Base-by-base conservation (phyloP, 768 basidiomycete genomes). In the Phaffia australis region DNA sequence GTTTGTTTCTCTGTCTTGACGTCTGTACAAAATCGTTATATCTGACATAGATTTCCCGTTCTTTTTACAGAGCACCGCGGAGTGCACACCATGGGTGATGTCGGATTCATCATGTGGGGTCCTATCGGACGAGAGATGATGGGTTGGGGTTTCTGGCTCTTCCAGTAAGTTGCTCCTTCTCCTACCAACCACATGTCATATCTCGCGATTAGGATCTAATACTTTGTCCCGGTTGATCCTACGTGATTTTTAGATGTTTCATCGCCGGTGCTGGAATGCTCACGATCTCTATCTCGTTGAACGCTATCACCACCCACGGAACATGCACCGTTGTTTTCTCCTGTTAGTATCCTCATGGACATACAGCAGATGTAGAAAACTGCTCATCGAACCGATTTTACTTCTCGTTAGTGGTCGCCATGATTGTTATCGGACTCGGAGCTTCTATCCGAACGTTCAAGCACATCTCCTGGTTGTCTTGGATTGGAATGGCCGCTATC, bases 251-350 rank as follows among this genome's bases (percentile, higher is more conserved):
- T 52, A 54, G 69, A 63, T 71, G 70, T 46, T 71, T 66, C 57
- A 70, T 71, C 60, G 71, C 74, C 42, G 74, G 72, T 27, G 70
- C 72, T 18, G 74, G 72, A 18, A 69, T 77, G 58, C 71, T 78
- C 16, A 72, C 72, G 11, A 68, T 76, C 46, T 74, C 76, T 1
- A 75, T 76, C 70, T 75, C 78, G 1, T 71, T 76, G 57, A 77
- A 77, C 71, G 72, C 75, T 51, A 71, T 77, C 42, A 72, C 74
- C 19, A 56, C 64, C 16, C 75, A 77, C 69, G 56, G 42, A 11
- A 74, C 76, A 1, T 78, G 77, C 66, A 76, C 76, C 4, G 75
- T 75, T 56, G 75, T 74, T 29, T 78, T 73, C n/a, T 75, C 74
- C 14, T n/a, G n/a, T n/a, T n/a, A n/a, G n/a, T n/a, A n/a, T n/a